Base-by-base conservation (phyloP, 331 rosid species). In the Quercus tomentella region DNA sequence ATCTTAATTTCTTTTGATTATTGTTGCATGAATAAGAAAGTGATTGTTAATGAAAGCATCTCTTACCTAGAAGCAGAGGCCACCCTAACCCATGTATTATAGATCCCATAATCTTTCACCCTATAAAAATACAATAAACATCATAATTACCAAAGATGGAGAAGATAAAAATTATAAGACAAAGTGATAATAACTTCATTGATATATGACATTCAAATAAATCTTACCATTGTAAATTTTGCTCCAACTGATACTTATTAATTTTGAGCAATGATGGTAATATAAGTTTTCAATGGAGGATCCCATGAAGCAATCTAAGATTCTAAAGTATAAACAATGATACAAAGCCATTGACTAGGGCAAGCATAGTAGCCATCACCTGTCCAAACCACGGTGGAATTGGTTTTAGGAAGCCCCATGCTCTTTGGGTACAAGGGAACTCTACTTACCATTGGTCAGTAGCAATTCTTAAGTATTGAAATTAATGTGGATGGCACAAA, bases 81-180 rank as follows among this genome's bases (percentile, higher is more conserved):
- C 37, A 83, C 86, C 81, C 16, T 77, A 26, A 82, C 70, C 95
- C 95, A 91, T 45, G 87, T 67, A 58, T 84, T 80, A 85, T 89
- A 89, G 49, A 76, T 76, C 25, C 90, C 87, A 66, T 72, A 67
- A 63, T 89, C 95, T 74, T 85, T 89, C 20, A 85, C 87, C 83
- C 95, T 91, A 91, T 84, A 80, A 49, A 82, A 80, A 85, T 77
- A 69, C 77, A 77, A 82, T 18, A 31, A 55, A 30, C 35, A 73
- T 56, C 33, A 76, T 16, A 43, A 55, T 49, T 12, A 2, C 12
- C 22, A 26, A 25, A 70, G 3, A 49, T 22, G 25, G 5, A 26
- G 35, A 51, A 11, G 8, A 51, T 14, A 71, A 6, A 6, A 22
- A 26, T n/a, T 43, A 18, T 17, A 69, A n/a, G 21, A 21, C 18